phyloP scores from a whole-genome alignment of 768 basidiomycete species.

The Cyclocybe cylindracea region DNA sequence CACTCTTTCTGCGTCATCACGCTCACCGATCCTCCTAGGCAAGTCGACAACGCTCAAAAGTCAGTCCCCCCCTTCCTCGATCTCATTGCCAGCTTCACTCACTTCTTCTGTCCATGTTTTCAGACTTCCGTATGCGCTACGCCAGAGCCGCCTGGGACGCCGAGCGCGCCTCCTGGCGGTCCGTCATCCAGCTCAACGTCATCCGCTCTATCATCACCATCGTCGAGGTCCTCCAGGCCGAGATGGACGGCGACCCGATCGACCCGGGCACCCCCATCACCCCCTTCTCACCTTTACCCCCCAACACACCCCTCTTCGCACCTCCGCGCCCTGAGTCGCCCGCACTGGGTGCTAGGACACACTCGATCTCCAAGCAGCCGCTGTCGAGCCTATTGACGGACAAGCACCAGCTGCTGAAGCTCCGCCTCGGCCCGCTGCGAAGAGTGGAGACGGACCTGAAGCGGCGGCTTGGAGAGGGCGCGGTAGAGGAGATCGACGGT shows the following conservation, averaged over 20 bases:
- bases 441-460: slow-evolving; percentile 41
- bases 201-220: slow-evolving; percentile 65
- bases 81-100: not conserved
- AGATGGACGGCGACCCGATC: slow-evolving; percentile 36
- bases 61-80: slow-evolving; percentile 19
- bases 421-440: slow-evolving; percentile 40
- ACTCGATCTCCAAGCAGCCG: not conserved
- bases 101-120: not conserved
- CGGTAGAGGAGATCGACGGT: slow-evolving; percentile 33
- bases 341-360: not conserved
- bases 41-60: slow-evolving; percentile 66
- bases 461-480: slow-evolving; percentile 36
- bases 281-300: not conserved
- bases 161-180: slow-evolving; percentile 72
- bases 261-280: slow-evolving; percentile 3
- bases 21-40: slow-evolving; percentile 29
- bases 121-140: slow-evolving; percentile 73
- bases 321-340: not conserved
- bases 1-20: not conserved
- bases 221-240: slow-evolving; percentile 56
- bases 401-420: slow-evolving; percentile 32
- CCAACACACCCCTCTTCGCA: not conserved
- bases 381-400: slow-evolving; percentile 16
- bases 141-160: slow-evolving; percentile 59
- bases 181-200: slow-evolving; percentile 80